phyloP scores from a whole-genome alignment of 306 rosid genomes.

The Quercus ilex region DNA sequence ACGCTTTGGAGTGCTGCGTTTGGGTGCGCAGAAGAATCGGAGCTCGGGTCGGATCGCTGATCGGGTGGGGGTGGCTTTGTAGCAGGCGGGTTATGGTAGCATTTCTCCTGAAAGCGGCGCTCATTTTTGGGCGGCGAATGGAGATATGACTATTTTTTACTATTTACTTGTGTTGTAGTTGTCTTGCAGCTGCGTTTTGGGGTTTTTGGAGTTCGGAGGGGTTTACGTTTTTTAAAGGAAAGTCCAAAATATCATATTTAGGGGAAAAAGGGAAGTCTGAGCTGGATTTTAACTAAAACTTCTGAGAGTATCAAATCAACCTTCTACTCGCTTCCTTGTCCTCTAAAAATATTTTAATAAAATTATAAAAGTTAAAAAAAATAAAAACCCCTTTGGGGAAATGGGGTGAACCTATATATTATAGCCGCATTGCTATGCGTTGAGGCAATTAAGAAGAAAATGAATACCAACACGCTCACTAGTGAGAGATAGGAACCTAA shows the following conservation, averaged over 20 bases:
- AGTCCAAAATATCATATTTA: neutral
- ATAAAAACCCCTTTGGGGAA: too few species aligned
- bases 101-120: conserved; percentile 30
- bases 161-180: neutral
- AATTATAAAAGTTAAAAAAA: too few species aligned
- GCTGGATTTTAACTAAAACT: neutral
- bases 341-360: neutral
- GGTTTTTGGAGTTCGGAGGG: neutral
- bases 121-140: conserved; percentile 19
- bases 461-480: too few species aligned
- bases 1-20: conserved; percentile 28
- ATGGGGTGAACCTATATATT: too few species aligned
- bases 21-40: conserved; percentile 20
- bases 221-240: neutral
- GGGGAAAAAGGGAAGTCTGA: too few species aligned
- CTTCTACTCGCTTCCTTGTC: conserved; percentile 14
- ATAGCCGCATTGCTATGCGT: too few species aligned
- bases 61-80: conserved; percentile 24
- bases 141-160: too few species aligned
- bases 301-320: neutral
- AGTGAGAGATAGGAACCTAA: too few species aligned
- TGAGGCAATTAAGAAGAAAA: too few species aligned
- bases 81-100: conserved; percentile 25
- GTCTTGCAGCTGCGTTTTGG: neutral
- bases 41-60: conserved; percentile 19